Percentiles rank a stretch among this genome's conserved stretches.
Conservation (phyloP, 2,329 filamentous ascomycete species). For the Pseudocercospora macadamiae region DNA sequence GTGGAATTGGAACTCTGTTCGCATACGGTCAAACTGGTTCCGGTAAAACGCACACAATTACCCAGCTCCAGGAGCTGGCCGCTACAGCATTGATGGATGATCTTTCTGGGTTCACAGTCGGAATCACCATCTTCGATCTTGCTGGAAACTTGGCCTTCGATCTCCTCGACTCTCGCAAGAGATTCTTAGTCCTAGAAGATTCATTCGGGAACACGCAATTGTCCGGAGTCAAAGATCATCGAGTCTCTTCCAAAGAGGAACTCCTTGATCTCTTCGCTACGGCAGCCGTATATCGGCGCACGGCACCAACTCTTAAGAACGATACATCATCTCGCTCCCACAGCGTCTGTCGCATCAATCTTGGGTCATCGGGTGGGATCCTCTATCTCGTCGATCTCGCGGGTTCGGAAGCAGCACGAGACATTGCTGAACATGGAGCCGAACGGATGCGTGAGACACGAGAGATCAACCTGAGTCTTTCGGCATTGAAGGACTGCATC, state of each 20-base stretch:
- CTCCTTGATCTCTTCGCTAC: constrained; percentile 6
- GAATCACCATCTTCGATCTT: constrained; percentile 12
- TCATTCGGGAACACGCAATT: constrained; percentile 2
- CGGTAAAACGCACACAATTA: constrained; percentile 16
- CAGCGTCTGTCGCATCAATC: constrained; percentile 15
- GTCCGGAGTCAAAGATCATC: constrained; percentile 5
- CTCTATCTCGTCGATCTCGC: constrained; percentile 21
- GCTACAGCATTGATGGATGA: constrained; percentile 1
- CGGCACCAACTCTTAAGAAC: constrained; percentile 14
- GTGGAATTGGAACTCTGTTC: constrained; percentile 14
- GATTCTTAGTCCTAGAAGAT: constrained; percentile 10
- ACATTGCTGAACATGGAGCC: constrained; percentile 12
- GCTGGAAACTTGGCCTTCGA: constrained; percentile 13
- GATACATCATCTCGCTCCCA: constrained; percentile 18
- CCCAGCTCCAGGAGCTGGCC: constrained; percentile 12
- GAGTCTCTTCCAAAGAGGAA: not conserved
- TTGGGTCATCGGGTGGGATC: not conserved
- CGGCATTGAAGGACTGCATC: constrained; percentile 19
- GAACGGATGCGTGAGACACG: constrained; percentile 16
- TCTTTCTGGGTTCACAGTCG: not conserved
- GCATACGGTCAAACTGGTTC: constrained; percentile 17
- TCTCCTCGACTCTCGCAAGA: constrained; percentile 8
- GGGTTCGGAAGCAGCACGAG: constrained; percentile 19
- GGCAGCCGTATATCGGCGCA: not conserved
- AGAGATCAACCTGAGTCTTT: constrained; percentile 19